Evolutionary conservation across 1,284 basidiomycete species (phyloP), one percentile per base, ranked within the genome.

Genomic region (Coniferiporia weirii): DNA sequence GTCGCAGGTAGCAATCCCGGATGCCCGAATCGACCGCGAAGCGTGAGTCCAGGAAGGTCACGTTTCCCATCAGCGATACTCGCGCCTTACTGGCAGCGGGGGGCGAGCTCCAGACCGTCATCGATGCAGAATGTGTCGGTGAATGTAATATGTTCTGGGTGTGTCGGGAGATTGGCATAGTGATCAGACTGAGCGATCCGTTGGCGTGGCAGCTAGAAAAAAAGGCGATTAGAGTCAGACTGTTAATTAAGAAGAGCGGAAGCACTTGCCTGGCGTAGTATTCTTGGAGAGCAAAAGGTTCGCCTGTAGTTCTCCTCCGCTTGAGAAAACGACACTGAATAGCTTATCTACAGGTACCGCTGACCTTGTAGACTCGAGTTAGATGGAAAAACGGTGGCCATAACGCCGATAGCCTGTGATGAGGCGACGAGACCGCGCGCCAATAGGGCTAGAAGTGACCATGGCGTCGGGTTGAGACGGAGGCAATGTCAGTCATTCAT

Each of bases 81-180:
- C 84, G 73, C 61, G 81, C 70, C 56, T 69, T 62, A 65, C 71
- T 72, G 57, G 79, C 74, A 4, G 74, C 71, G 6, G 78, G 79
- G 10, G 68, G 69, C n/a, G 72, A 72, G 46, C 73, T 75, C 62
- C 73, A 72, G 35, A 85, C 70, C 9, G 83, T 80, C 63, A 87
- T 78, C 3, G 82, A 82, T 15, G 81, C 83, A 17, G 73, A 64
- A 57, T 77, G 76, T 4, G 67, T 63, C 22, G 72, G 67, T 15
- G 77, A 73, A 22, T 70, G 69, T 6, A 81, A 66, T 57, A 87
- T 77, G 68, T 87, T 87, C 64, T 75, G 74, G 61, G 77, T 79
- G 63, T 83, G 81, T 34, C 78, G 77, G 17, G 83, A 84, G 65
- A 86, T 84, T 13, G 85, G 85, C 64, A 87, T 73, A 63, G 85